These are phyloP conservation scores for Ophiocordyceps polyrhachis-furcata DNA, from an alignment of 2,329 filamentous ascomycete genomes.

Conservation along the genomic window DNA sequence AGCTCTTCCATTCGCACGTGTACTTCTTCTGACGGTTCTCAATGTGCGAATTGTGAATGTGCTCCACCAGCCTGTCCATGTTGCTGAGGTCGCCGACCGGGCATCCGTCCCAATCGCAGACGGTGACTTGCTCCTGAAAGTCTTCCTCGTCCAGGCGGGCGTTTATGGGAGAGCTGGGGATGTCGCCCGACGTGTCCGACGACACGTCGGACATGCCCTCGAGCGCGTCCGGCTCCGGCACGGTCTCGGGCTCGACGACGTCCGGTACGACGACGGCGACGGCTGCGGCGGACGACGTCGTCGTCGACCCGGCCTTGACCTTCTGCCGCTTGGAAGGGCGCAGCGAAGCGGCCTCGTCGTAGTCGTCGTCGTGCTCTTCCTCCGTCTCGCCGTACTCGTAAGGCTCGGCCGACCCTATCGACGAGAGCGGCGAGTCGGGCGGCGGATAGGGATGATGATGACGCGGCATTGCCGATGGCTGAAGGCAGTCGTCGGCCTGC, in stretches of 20 bases:
- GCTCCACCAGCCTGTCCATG: slow-evolving; percentile 66
- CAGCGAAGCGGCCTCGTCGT: slow-evolving; percentile 18
- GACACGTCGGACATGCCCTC: slow-evolving; percentile 56
- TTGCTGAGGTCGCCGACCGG: slow-evolving; percentile 51
- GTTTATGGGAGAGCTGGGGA: slow-evolving; percentile 52
- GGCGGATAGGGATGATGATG: slow-evolving; percentile 11
- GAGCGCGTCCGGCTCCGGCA: slow-evolving; percentile 31
- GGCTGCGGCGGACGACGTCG: slow-evolving; percentile 22
- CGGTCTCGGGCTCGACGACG: slow-evolving; percentile 23
- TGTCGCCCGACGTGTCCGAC: slow-evolving; percentile 74
- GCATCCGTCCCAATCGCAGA: slow-evolving; percentile 65
- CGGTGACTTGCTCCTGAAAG: slow-evolving; percentile 57
- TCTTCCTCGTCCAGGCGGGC: slow-evolving; percentile 56
- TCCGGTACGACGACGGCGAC: slow-evolving; percentile 21
- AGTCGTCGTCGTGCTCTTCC: slow-evolving; percentile 12
- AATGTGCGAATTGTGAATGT: slow-evolving; percentile 87
- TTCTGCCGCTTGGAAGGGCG: slow-evolving; percentile 30
- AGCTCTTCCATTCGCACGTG: slow-evolving; percentile 94
- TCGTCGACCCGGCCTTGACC: slow-evolving; percentile 24
- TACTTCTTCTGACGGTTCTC: slow-evolving; percentile 89
- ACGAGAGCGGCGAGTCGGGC: slow-evolving; percentile 28
- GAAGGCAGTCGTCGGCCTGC: background rate
- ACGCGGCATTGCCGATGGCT: slow-evolving; percentile 1
- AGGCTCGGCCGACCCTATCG: slow-evolving; percentile 24
- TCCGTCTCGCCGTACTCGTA: slow-evolving; percentile 23